A percentile compares a stretch with the other conserved stretches of the same genome.
These are phyloP conservation scores for Bromus sterilis DNA, from an alignment of 176 grass and related monocot genomes.

Conservation along the genomic window DNA sequence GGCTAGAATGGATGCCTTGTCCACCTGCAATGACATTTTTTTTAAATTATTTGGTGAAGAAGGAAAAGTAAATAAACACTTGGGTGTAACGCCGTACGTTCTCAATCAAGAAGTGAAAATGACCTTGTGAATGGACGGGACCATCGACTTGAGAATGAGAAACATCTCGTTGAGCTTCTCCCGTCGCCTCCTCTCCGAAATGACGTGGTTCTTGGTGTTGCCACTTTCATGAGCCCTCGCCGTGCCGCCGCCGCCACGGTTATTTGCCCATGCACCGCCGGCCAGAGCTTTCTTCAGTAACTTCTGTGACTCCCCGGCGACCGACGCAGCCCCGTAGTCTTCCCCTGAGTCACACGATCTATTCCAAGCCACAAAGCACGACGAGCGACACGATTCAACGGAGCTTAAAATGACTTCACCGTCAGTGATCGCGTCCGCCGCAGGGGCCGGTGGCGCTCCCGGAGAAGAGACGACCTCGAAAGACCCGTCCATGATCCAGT, in stretches of 20 bases:
- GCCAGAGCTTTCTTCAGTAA: slow-evolving; percentile 64
- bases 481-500: slow-evolving; percentile 27
- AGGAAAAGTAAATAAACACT: background rate
- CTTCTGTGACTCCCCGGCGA: slow-evolving; percentile 33
- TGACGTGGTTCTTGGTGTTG: slow-evolving; percentile 38
- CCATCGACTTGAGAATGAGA: too few relatives aligned
- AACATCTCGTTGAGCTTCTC: too few relatives aligned
- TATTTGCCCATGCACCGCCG: slow-evolving; percentile 8
- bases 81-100: background rate
- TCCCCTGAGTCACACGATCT: background rate
- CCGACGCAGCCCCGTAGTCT: background rate
- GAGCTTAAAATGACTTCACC: background rate
- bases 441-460: background rate
- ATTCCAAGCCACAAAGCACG: slow-evolving; percentile 48
- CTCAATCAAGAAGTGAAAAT: too few relatives aligned
- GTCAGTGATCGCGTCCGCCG: background rate
- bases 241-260: background rate
- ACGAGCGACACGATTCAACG: background rate
- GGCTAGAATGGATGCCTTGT: slow-evolving; percentile 78
- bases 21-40: slow-evolving; percentile 33
- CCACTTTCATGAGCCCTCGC: slow-evolving; percentile 14
- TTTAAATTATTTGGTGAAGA: slow-evolving; percentile 21
- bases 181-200: slow-evolving; percentile 48
- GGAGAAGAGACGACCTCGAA: slow-evolving; percentile 12
- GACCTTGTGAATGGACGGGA: too few relatives aligned